Evolutionary conservation across 768 basidiomycete species (phyloP).

Genomic region (Sporobolomyces phaffii): DNA sequence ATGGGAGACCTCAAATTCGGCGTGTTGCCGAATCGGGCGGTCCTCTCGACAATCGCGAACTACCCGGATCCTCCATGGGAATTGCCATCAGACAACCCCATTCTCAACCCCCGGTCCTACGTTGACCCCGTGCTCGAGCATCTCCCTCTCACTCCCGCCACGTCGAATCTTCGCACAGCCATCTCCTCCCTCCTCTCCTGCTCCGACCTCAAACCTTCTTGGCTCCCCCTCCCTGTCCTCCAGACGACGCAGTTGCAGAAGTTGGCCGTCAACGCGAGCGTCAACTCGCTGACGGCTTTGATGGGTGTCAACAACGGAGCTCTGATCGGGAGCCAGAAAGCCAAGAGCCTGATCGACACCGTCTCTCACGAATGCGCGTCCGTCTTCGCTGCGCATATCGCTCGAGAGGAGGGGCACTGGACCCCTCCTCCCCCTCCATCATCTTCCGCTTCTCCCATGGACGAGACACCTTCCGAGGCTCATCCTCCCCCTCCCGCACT

Average conservation of each 20-base stretch:
- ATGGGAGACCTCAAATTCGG: slow-evolving; percentile 69
- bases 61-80: slow-evolving; percentile 5
- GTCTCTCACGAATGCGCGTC: slow-evolving; percentile 68
- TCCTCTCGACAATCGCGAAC: slow-evolving; percentile 38
- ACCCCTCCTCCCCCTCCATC: not conserved
- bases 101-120: slow-evolving; percentile 37
- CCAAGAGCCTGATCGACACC: slow-evolving; percentile 51
- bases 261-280: slow-evolving; percentile 69
- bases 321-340: slow-evolving; percentile 53
- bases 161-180: slow-evolving; percentile 58
- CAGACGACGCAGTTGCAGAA: slow-evolving; percentile 69
- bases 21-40: slow-evolving; percentile 63
- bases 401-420: slow-evolving; percentile 37
- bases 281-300: slow-evolving; percentile 81
- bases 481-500: slow-evolving; percentile 47
- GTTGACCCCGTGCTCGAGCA: slow-evolving; percentile 29
- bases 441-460: not conserved
- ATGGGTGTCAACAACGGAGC: slow-evolving; percentile 74
- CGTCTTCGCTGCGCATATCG: slow-evolving; percentile 53
- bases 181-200: slow-evolving; percentile 58
- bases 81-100: slow-evolving; percentile 25
- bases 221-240: slow-evolving; percentile 62
- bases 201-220: slow-evolving; percentile 57
- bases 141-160: slow-evolving; percentile 28
- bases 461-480: slow-evolving; percentile 38